Evolutionary conservation across 371 early-diverging fungal genomes (phyloP).

Genomic region (Mortierella sp.): DNA sequence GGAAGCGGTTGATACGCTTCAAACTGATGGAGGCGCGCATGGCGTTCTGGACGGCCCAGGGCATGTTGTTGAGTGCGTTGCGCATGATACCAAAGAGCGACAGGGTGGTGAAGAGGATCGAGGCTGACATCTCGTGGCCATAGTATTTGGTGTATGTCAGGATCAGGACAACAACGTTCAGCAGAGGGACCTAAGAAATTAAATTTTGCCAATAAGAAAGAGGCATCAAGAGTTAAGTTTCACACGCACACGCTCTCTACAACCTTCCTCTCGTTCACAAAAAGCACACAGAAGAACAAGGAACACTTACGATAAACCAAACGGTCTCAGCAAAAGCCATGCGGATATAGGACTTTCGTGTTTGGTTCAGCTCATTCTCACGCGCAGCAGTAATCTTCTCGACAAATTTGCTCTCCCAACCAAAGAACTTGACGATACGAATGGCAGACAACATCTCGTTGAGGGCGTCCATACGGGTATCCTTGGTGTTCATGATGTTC

Average conservation of each 20-base stretch:
- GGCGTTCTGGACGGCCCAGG: constrained; percentile 71
- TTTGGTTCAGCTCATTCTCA: constrained; percentile 64
- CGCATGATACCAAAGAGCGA: constrained; percentile 76
- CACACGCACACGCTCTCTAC: background rate
- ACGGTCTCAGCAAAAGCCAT: constrained; percentile 49
- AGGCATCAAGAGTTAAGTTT: background rate
- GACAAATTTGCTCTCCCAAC: constrained; percentile 82
- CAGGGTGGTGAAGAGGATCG: constrained; percentile 73
- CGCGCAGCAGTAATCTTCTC: constrained; percentile 65
- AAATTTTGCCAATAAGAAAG: background rate
- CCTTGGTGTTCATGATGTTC: constrained; percentile 70
- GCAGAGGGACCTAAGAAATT: constrained; percentile 57
- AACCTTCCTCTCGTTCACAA: background rate
- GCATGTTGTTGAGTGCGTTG: constrained; percentile 80
- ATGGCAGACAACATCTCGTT: constrained; percentile 82
- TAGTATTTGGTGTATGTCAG: constrained; percentile 64
- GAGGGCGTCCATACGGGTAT: constrained; percentile 74
- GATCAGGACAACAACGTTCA: constrained; percentile 70
- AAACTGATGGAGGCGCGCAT: constrained; percentile 82
- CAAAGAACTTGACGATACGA: constrained; percentile 86
- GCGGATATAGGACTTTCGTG: constrained; percentile 56
- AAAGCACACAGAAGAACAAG: background rate
- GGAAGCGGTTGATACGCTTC: constrained; percentile 73
- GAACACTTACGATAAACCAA: constrained; percentile 49
- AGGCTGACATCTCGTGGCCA: constrained; percentile 68